Evolutionary conservation across 2,329 filamentous ascomycete genomes (phyloP), one percentile per base, ranked within the genome.

Genomic region (Fusarium longipes): DNA sequence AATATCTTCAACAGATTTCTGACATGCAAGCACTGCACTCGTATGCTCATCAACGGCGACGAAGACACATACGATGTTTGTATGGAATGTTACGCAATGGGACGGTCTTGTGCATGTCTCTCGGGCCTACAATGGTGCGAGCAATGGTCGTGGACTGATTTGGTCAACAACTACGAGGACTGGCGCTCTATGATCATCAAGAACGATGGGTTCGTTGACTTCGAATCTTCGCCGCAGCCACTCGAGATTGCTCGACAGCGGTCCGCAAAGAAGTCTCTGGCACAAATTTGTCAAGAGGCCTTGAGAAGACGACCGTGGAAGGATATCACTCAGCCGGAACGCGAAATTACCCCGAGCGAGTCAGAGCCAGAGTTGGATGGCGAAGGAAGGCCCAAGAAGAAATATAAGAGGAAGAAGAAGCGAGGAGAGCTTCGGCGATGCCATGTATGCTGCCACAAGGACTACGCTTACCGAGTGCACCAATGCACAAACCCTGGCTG

Each of bases 11-110:
- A 99, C 77, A 87, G 93, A 5, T 99, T 99, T 75, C 80, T 99
- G 24, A 97, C 94, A 5, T 99, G 96, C 81, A 93, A 93, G 59
- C 87, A 89, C 52, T 99, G 96, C 76, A 86, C 93, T 43, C 85
- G 90, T 33, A 82, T 84, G 47, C 83, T 92, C 20, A 82, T 86
- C 12, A 86, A 86, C 60, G 91, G 89, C 30, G 87, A 85, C 17
- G 90, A 93, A 55, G 92, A 98, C 74, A 92, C 92, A 0, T 99
- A 98, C 76, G 96, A 99, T 76, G 86, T 99, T 22, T 99, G 96
- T 75, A 94, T 99, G 92, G 96, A 99, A 71, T 99, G 96, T 75
- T 99, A 97, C 75, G 91, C 89, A n/a, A 97, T 98, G 91, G 96
- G 96, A 22, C 88, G 96, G 50, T 97, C 94, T 43, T 99, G 96